Conservation (phyloP, 2,329 filamentous ascomycete species). For the Alternaria consortialis region DNA sequence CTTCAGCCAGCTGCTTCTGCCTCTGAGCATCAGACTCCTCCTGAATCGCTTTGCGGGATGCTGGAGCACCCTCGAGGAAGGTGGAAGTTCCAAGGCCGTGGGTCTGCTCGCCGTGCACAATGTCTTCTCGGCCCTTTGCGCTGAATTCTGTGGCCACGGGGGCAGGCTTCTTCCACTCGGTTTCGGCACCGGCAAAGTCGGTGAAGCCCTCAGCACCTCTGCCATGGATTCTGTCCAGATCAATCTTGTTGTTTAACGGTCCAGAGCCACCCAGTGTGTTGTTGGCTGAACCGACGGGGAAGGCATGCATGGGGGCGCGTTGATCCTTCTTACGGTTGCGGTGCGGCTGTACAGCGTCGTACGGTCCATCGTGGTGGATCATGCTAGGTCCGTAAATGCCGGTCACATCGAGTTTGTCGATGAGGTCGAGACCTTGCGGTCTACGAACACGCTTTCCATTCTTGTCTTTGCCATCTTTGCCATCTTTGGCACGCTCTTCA, state of each 20-base stretch:
- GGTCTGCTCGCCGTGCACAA: conserved; percentile 84
- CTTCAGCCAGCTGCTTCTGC: conserved; percentile 43
- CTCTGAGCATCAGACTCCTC: conserved; percentile 72
- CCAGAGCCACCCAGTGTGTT: conserved; percentile 89
- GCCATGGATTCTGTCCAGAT: conserved; percentile 89
- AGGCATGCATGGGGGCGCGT: conserved; percentile 93
- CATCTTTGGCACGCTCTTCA: conserved; percentile 54
- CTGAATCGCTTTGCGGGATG: conserved; percentile 79
- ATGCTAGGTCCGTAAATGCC: conserved; percentile 94
- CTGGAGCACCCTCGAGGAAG: conserved; percentile 92
- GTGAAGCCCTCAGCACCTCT: conserved; percentile 84
- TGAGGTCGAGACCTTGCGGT: conserved; percentile 76
- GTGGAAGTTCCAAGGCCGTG: conserved; percentile 91
- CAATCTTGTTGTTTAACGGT: conserved; percentile 80
- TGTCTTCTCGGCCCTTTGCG: conserved; percentile 62
- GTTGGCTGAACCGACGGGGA: conserved; percentile 90
- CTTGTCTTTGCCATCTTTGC: conserved; percentile 31
- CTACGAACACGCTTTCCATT: conserved; percentile 46
- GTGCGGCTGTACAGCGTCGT: conserved; percentile 94
- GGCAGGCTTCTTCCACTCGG: conserved; percentile 51
- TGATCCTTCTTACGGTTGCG: conserved; percentile 86
- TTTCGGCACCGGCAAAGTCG: conserved; percentile 68
- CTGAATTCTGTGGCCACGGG: conserved; percentile 41
- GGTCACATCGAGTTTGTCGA: conserved; percentile 95
- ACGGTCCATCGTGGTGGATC: conserved; percentile 97